Base-by-base conservation (phyloP, 2,329 filamentous ascomycete species). In the Pseudocercospora macadamiae region DNA sequence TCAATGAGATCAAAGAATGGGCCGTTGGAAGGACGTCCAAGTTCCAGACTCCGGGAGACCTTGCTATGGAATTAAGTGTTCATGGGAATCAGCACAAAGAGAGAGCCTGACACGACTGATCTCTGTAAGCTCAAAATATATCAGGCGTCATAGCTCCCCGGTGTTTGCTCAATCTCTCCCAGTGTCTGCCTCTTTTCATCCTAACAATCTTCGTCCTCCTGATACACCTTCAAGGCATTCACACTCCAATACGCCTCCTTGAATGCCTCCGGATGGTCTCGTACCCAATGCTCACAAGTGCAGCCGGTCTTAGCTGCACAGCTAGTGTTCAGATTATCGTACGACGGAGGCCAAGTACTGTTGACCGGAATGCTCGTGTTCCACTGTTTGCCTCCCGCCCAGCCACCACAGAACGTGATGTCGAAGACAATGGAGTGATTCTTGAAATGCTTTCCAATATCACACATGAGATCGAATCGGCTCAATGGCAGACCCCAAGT, bases 401-500 rank as follows among this genome's bases (percentile, higher is more conserved):
- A 75, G 48, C 72, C 69, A 30, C 75, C 75, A 52, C 75, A 77
- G 62, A 76, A 76, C 12, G 72, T 81, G 23, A 77, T 76, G 75
- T 95, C 93, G 79, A 95, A 91, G 4, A 82, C 85, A 23, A 83
- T 77, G 9, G 66, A 53, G 36, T 74, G 69, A 51, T 73, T 63
- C 3, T 47, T 65, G 65, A 77, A 74, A 18, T 71, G 57, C n/a
- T 49, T 48, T 57, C 70, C 51, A 52, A 76, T 72, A 34, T 74
- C 63, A 54, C 75, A 77, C 4, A 23, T 45, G 48, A 66, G 84
- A 51, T 66, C 84, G 73, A 90, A 90, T 57, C 89, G 85, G 0
- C 86, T 85, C 6, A 83, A 64, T 0, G 88, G 84, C 2, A 74
- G 77, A 16, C 86, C 86, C 86, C 88, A 90, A 5, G 75, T 75